Evolutionary conservation across 2,329 filamentous ascomycete genomes (phyloP).

Genomic region (Fusarium sp.): DNA sequence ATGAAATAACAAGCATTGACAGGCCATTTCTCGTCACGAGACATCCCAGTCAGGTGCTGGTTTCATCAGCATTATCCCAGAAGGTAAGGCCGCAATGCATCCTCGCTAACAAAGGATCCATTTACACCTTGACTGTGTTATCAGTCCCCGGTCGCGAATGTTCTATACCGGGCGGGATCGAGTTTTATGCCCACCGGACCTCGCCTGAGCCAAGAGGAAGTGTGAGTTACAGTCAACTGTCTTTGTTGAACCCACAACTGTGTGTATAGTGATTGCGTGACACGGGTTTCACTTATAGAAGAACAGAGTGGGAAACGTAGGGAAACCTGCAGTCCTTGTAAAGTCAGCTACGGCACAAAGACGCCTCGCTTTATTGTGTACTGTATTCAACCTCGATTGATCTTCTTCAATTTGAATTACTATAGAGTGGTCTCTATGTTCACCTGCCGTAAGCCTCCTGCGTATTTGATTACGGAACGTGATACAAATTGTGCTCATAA

Average conservation of each 20-base stretch:
- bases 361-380: neutral
- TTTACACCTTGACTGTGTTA: neutral
- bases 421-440: neutral
- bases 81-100: conserved; percentile 30
- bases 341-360: neutral
- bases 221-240: neutral
- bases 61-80: neutral
- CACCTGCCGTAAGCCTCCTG: neutral
- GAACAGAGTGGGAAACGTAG: neutral
- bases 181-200: neutral
- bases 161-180: neutral
- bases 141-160: neutral
- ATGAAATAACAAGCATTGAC: neutral
- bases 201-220: neutral
- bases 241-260: neutral
- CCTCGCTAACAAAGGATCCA: neutral
- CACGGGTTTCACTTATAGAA: conserved; percentile 16
- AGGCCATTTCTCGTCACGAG: neutral
- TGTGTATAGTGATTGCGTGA: conserved; percentile 12
- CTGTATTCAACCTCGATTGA: neutral
- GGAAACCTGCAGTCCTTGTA: conserved; percentile 10
- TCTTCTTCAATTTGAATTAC: neutral
- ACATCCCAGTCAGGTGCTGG: conserved; percentile 2
- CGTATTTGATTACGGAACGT: neutral
- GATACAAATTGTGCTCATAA: conserved; percentile 14